Evolutionary conservation across 495 filamentous ascomycete genomes (phyloP).

Genomic region (Bacidia rubella): DNA sequence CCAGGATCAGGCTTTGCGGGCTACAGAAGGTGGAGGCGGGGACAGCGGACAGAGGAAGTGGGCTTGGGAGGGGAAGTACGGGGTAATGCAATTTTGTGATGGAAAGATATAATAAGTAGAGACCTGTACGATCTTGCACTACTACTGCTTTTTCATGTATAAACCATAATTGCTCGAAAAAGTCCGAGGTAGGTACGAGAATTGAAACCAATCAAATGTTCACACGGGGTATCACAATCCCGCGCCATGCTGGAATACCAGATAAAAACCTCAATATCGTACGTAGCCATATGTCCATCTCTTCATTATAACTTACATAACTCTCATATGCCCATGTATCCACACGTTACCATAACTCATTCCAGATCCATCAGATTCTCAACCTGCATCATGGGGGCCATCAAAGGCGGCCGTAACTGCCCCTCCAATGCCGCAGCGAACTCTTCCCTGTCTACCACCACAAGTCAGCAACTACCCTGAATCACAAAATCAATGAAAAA

Average conservation of each 20-base stretch:
- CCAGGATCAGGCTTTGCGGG: slow-evolving; percentile 33
- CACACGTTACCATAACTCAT: neutral
- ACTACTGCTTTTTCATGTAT: neutral
- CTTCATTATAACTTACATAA: neutral
- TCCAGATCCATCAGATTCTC: slow-evolving; percentile 12
- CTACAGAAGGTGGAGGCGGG: neutral
- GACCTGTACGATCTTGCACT: neutral
- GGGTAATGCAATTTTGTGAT: slow-evolving; percentile 78
- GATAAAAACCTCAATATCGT: neutral
- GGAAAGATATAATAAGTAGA: slow-evolving; percentile 36
- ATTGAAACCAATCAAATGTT: no score
- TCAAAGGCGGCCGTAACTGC: neutral
- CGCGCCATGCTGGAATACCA: neutral
- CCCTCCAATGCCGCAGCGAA: slow-evolving; percentile 19
- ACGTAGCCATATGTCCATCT: neutral
- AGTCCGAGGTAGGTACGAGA: no score
- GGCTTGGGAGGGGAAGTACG: slow-evolving; percentile 97
- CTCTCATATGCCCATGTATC: neutral
- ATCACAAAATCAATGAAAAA: neutral
- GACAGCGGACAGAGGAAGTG: slow-evolving; percentile 49
- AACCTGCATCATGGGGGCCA: slow-evolving; percentile 2
- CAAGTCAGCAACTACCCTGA: neutral
- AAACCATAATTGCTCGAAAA: neutral
- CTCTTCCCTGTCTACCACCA: slow-evolving; percentile 20
- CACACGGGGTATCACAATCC: no score